Evolutionary conservation across 306 rosid species (phyloP), one percentile per base, ranked within the genome.

Genomic region (Vigna unguiculata): DNA sequence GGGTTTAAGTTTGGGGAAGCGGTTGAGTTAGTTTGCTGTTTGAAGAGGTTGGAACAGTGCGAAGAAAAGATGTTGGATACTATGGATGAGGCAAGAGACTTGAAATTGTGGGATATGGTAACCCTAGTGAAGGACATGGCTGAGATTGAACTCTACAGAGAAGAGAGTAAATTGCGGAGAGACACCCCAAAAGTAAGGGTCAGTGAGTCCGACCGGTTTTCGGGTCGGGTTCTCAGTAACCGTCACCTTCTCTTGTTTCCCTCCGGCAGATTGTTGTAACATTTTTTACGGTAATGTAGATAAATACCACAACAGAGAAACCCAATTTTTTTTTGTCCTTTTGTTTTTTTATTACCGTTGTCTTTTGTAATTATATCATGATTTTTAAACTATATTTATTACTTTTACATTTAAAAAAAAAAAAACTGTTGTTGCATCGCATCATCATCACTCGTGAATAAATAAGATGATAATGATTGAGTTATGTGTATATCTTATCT

Each of bases 21-120:
- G 40, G 83, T 94, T 34, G 96, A 94, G 77, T 58, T 90, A 83
- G 86, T 80, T 3, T 85, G 88, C 57, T 82, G 75, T 25, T 73
- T 90, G 87, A 92, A 85, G 85, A 82, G 96, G 14, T 52, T 87
- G 49, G 96, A 87, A 63, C 85, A 87, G 66, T 86, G 87, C 46
- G 57, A 24, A 72, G 97, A 83, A 76, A 85, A 59, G 68, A 1
- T 55, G 32, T 7, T 38, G 83, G 54, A 0, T 30, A 19, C 28
- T 36, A 19, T 19, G 22, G 78, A 51, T 3, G 34, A 5, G 8
- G 19, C 13, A 9, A 30, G 10, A 65, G 71, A 11, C 25, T 21
- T 48, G 34, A 55, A 78, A 9, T 79, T 94, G 49, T 91, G 97
- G 96, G 76, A 61, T n/a, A n/a, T 62, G 59, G 78, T 87, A 17